These are phyloP conservation scores for Dactylellina haptotyla DNA, from an alignment of 2,329 filamentous ascomycete species.

Conservation along the genomic window DNA sequence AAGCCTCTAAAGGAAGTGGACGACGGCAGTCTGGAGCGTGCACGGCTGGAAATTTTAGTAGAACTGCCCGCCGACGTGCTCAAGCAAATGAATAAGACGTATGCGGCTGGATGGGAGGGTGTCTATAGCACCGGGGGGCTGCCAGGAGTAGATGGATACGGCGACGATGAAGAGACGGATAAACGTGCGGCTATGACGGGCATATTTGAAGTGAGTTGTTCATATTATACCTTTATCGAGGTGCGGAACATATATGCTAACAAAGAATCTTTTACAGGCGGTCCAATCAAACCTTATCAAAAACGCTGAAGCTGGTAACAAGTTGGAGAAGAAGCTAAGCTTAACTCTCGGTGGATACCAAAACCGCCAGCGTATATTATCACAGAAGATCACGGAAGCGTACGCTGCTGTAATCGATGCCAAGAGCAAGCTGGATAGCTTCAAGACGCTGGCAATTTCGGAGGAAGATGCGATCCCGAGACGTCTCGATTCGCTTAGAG, in stretches of 20 bases:
- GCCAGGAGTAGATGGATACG: slow-evolving; percentile 82
- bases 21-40: slow-evolving; percentile 77
- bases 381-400: slow-evolving; percentile 80
- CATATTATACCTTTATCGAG: not conserved
- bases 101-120: slow-evolving; percentile 64
- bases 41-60: slow-evolving; percentile 78
- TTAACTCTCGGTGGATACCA: slow-evolving; percentile 91
- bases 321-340: slow-evolving; percentile 90
- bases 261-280: slow-evolving; percentile 63
- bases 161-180: slow-evolving; percentile 78
- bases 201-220: slow-evolving; percentile 75
- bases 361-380: slow-evolving; percentile 81
- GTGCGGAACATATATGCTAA: not conserved
- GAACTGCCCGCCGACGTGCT: slow-evolving; percentile 69
- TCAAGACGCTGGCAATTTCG: slow-evolving; percentile 77
- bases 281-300: slow-evolving; percentile 78
- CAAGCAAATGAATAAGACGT: slow-evolving; percentile 67
- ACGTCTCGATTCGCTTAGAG: slow-evolving; percentile 77
- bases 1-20: slow-evolving; percentile 72
- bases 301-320: slow-evolving; percentile 81
- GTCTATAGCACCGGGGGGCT: slow-evolving; percentile 70
- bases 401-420: slow-evolving; percentile 79
- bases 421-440: slow-evolving; percentile 75
- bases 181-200: slow-evolving; percentile 71
- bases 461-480: slow-evolving; percentile 80